Evolutionary conservation across 345 rosid genomes (phyloP), one percentile per base, ranked within the genome.

Genomic region (Brassica incana): DNA sequence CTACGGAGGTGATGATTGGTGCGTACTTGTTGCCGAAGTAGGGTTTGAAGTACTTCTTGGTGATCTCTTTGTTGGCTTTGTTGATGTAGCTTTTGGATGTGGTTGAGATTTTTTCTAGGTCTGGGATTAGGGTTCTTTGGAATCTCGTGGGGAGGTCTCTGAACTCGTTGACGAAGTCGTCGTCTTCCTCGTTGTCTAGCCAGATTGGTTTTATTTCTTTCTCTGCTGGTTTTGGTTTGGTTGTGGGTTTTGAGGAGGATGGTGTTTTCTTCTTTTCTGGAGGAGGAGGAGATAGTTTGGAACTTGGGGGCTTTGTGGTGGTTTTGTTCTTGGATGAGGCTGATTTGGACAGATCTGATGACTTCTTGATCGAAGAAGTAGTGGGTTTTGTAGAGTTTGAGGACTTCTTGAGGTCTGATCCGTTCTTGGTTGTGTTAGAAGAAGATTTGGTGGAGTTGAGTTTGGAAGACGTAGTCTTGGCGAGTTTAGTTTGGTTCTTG

Each of bases 1-100:
- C 88, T 0, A 83, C 11, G 1, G 98, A 77, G 36, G 99, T 93
- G 9, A 86, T 86, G 27, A 88, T 88, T 20, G 97, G 80, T 16
- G 98, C 97, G 68, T 90, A 88, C 73, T 85, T 88, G 85, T 82
- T 83, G 25, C 98, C 99, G 14, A 96, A 93, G 16, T 83, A 78
- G 1, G 97, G 97, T 65, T 90, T 96, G 83, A 96, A 90, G 76
- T 45, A 36, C 10, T 90, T 89, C 78, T 78, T 92, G 1, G 95
- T 88, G 81, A 96, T 85, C 74, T 93, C 88, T 76, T 93, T 88
- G 88, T 90, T 93, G 85, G 97, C 97, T 69, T 81, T 85, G 70
- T 81, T 82, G 10, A 96, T 74, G 88, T 96, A 96, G 65, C 82
- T 87, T 76, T 87, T 92, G 58, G 98, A 96, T 23, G 88, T 82